These are phyloP conservation scores for Eucalyptus sp. DNA, from an alignment of 345 rosid species.

Conservation along the genomic window DNA sequence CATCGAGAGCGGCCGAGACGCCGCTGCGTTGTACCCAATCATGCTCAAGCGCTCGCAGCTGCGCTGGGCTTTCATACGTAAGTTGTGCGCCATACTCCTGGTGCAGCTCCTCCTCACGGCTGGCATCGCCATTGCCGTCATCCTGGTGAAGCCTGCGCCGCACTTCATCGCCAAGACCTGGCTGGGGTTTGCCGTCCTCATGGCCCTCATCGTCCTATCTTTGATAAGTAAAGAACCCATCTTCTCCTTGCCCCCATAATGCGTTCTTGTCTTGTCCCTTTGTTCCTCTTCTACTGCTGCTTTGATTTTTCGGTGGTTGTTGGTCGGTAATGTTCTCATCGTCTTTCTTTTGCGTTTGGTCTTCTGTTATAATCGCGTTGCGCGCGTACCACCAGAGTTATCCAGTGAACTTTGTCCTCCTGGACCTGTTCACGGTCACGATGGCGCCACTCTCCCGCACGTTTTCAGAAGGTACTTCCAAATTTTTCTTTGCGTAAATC, in stretches of 20 bases:
- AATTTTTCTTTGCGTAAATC: background rate
- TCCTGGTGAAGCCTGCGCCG: slow-evolving; percentile 16
- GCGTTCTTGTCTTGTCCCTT: background rate
- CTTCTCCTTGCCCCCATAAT: too few relatives aligned
- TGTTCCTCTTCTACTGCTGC: background rate
- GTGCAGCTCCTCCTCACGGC: slow-evolving; percentile 30
- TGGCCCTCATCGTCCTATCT: slow-evolving; percentile 19
- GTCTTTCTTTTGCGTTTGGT: background rate
- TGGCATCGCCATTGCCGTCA: slow-evolving; percentile 30
- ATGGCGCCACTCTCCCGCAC: slow-evolving; percentile 41
- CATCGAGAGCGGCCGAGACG: background rate
- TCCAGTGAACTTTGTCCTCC: slow-evolving; percentile 41
- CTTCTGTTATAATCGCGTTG: slow-evolving; percentile 33
- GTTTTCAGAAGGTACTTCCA: slow-evolving; percentile 21
- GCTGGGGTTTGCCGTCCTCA: slow-evolving; percentile 16
- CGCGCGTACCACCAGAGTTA: slow-evolving; percentile 29
- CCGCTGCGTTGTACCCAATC: background rate
- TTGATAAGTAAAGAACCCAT: slow-evolving; percentile 11
- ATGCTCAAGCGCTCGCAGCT: slow-evolving; percentile 32
- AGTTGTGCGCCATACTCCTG: slow-evolving; percentile 38
- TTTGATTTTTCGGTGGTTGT: too few relatives aligned
- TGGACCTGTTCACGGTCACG: slow-evolving; percentile 35
- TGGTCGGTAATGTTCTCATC: too few relatives aligned
- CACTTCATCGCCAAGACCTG: slow-evolving; percentile 17
- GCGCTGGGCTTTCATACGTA: slow-evolving; percentile 58